A percentile compares a stretch with the other conserved stretches of the same genome.
These are phyloP conservation scores for Ustilago trichophora DNA, from an alignment of 1,284 basidiomycete species.

Conservation along the genomic window DNA sequence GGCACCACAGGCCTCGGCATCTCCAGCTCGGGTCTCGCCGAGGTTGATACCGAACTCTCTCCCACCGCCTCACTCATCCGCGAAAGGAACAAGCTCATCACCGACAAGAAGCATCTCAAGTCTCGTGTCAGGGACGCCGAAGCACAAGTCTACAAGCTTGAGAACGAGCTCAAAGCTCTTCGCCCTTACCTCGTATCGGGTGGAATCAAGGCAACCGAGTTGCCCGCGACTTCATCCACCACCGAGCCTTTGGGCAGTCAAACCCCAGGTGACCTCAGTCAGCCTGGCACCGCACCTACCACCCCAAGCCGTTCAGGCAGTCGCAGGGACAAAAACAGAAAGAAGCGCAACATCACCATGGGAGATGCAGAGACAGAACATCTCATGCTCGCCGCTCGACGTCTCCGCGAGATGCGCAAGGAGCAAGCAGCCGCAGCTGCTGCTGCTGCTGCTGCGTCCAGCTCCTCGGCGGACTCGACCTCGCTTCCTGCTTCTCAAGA, in stretches of 20 bases:
- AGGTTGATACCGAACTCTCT: conserved; percentile 35
- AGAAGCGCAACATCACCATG: conserved; percentile 60
- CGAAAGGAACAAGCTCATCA: conserved; percentile 62
- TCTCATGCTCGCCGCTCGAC: conserved; percentile 67
- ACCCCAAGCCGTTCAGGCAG: conserved; percentile 46
- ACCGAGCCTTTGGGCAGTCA: conserved; percentile 14
- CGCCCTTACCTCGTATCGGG: conserved; percentile 59
- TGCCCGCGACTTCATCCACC: background rate
- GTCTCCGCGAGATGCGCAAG: conserved; percentile 56
- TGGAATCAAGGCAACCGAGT: conserved; percentile 31
- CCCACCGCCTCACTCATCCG: conserved; percentile 48
- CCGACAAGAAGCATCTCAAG: conserved; percentile 63
- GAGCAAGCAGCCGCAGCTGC: conserved; percentile 27
- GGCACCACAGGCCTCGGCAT: conserved; percentile 37
- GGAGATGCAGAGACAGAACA: conserved; percentile 69
- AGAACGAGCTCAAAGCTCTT: conserved; percentile 59
- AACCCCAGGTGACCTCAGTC: conserved; percentile 17
- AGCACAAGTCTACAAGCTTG: conserved; percentile 60
- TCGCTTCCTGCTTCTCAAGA: conserved; percentile 29
- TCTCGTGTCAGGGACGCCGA: conserved; percentile 60
- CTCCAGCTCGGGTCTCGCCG: conserved; percentile 26
- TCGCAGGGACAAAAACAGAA: conserved; percentile 39
- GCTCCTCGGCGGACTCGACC: conserved; percentile 15
- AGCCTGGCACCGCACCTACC: conserved; percentile 34
- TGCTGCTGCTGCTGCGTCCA: conserved; percentile 11